Evolutionary conservation across 2,329 filamentous ascomycete genomes (phyloP).

Genomic region (Metarhizium anisopliae): DNA sequence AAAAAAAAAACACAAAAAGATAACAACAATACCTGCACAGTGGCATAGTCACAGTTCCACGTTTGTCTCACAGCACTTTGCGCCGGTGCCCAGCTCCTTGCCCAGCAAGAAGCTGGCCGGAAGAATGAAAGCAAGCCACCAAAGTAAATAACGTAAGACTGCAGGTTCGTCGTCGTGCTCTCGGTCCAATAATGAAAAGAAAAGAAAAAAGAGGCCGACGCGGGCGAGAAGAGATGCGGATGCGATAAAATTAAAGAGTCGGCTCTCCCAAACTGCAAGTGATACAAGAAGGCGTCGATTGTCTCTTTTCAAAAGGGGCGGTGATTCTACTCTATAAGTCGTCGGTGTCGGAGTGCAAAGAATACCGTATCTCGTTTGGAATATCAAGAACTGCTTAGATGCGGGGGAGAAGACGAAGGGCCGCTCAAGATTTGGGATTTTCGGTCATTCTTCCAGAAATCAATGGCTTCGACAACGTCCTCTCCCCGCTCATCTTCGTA

Average conservation of each 20-base stretch:
- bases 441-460: slow-evolving; percentile 79
- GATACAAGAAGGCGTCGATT: slow-evolving; percentile 17
- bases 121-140: background rate
- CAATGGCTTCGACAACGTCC: slow-evolving; percentile 87
- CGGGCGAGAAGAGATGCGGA: background rate
- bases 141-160: background rate
- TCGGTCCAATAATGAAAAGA: background rate
- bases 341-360: background rate
- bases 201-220: background rate
- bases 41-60: background rate
- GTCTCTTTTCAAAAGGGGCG: slow-evolving; percentile 12
- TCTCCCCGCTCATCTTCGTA: slow-evolving; percentile 94
- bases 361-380: background rate
- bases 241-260: background rate
- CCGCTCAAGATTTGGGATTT: slow-evolving; percentile 32
- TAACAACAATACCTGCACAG: background rate
- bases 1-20: background rate
- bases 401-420: slow-evolving; percentile 4
- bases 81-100: background rate
- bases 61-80: background rate
- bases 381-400: slow-evolving; percentile 1
- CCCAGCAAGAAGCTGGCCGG: background rate
- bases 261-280: slow-evolving; percentile 4
- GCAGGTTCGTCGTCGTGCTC: background rate
- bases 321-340: slow-evolving; percentile 8